These are phyloP conservation scores for Hypholoma fasciculare DNA, from an alignment of 768 basidiomycete genomes.

Conservation along the genomic window DNA sequence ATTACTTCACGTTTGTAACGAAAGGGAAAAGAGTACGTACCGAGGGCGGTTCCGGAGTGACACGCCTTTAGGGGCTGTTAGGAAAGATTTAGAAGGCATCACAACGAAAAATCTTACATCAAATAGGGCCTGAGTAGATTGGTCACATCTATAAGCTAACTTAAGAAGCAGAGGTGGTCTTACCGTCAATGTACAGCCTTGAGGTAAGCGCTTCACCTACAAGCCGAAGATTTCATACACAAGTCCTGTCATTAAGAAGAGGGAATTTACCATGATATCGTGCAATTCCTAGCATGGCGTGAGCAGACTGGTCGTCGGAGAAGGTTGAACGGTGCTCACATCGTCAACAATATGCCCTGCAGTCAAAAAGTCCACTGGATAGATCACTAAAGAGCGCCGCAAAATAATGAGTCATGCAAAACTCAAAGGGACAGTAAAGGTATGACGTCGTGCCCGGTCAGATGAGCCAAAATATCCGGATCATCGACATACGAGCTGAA, in stretches of 20 bases:
- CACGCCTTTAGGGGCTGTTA: slow-evolving; percentile 38
- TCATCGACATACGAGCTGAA: background rate
- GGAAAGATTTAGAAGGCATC: background rate
- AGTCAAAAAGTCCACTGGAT: slow-evolving; percentile 81
- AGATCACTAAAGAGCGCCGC: slow-evolving; percentile 59
- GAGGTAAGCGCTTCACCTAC: slow-evolving; percentile 45
- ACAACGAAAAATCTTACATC: slow-evolving; percentile 37
- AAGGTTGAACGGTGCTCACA: slow-evolving; percentile 29
- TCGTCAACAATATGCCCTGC: slow-evolving; percentile 78
- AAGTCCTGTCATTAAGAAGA: background rate
- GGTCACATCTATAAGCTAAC: background rate
- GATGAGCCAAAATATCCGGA: too few relatives aligned
- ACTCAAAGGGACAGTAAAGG: too few relatives aligned
- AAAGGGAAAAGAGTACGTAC: slow-evolving; percentile 22
- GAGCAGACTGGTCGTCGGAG: background rate
- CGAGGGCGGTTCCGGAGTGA: slow-evolving; percentile 55
- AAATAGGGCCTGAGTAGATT: slow-evolving; percentile 43
- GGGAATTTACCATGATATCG: slow-evolving; percentile 42
- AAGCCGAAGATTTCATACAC: background rate
- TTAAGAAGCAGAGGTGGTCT: slow-evolving; percentile 14
- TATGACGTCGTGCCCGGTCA: too few relatives aligned
- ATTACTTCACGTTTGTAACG: background rate
- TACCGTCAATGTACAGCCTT: slow-evolving; percentile 54
- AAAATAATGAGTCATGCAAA: background rate
- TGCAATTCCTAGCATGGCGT: slow-evolving; percentile 40